Base-by-base conservation (phyloP, 1,284 basidiomycete genomes). In the Ceratobasidium sp. region DNA sequence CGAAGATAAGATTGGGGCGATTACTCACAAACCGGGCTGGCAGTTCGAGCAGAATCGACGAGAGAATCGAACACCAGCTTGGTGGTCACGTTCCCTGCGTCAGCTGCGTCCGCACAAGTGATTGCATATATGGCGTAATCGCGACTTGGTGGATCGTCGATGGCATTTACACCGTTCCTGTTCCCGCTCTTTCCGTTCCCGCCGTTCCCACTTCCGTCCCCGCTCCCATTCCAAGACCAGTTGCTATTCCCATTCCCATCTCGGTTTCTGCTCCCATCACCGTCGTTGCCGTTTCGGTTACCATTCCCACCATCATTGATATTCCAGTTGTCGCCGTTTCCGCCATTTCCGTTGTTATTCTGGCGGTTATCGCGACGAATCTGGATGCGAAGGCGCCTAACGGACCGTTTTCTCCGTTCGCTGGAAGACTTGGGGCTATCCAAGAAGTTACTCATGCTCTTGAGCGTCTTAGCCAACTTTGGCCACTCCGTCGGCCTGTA, bases 71-170 rank as follows among this genome's bases (percentile, higher is more conserved):
- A 78, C 5, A 77, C 73, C 50, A 56, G 44, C 52, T 57, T 67
- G 13, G 78, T 78, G 1, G 78, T 78, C 3, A 68, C 46, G 23
- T 69, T 77, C 12, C 62, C 71, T 5, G 73, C 5, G 52, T 78
- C 62, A 0, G 48, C 48, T 33, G 78, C 75, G 23, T 78, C 78
- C 15, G 62, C 78, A 54, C 78, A 78, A 46, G 77, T 38, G 42
- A 78, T 42, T 4, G 62, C 78, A 2, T 67, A 46, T 46, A 48
- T 20, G 28, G 65, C 12, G 28, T 50, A 67, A 33, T 52, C 62
- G 23, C 2, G 6, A 20, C 38, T n/a, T 10, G 62, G 62, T 13
- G 62, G 40, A n/a, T 33, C 23, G 69, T 61, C 33, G 33, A 2
- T 33, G 33, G 4, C 33, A 33, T 33, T 33, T 33, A 1, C 33